Percentiles rank a stretch among this genome's conserved stretches.
Evolutionary conservation across 257 asterid genomes (phyloP).

Genomic region (Leonotis leonurus): DNA sequence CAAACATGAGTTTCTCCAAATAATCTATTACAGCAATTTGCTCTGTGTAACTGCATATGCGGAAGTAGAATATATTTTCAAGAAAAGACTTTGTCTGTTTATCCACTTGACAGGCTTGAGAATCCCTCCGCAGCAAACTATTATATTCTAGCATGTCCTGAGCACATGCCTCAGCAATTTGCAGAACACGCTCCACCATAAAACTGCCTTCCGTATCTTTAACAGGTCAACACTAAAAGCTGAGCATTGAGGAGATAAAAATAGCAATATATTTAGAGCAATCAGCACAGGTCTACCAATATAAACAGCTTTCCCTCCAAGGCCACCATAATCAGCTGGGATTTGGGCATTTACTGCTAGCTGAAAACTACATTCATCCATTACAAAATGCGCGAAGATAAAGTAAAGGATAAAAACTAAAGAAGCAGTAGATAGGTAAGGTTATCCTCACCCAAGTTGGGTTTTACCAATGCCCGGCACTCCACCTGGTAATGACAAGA

Average conservation of each 20-base stretch:
- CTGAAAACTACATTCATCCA: conserved; percentile 58
- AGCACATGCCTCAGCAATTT: conserved; percentile 85
- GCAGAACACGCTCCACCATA: conserved; percentile 88
- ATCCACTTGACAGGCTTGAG: conserved; percentile 34
- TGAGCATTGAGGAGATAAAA: conserved; percentile 8
- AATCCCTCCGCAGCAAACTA: conserved; percentile 45
- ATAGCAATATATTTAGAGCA: not conserved
- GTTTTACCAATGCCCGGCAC: conserved; percentile 98
- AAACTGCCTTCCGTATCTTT: conserved; percentile 97
- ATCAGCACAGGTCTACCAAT: conserved; percentile 45
- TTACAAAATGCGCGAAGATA: not conserved
- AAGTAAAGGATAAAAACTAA: conserved; percentile 9
- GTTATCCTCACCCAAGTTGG: conserved; percentile 69
- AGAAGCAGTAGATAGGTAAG: conserved; percentile 4
- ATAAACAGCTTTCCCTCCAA: conserved; percentile 88
- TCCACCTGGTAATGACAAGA: conserved; percentile 61
- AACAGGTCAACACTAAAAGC: not conserved
- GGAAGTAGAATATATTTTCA: conserved; percentile 73
- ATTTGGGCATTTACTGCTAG: conserved; percentile 88
- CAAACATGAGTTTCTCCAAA: conserved; percentile 72
- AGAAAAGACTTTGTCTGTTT: conserved; percentile 61
- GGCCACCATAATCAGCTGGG: conserved; percentile 80
- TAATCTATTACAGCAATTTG: conserved; percentile 80
- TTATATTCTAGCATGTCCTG: conserved; percentile 75
- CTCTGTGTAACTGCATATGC: conserved; percentile 83